A percentile compares a stretch with the other conserved stretches of the same genome.
Evolutionary conservation across 371 early-diverging fungal species (phyloP).

Genomic region (Mortierella sp.): DNA sequence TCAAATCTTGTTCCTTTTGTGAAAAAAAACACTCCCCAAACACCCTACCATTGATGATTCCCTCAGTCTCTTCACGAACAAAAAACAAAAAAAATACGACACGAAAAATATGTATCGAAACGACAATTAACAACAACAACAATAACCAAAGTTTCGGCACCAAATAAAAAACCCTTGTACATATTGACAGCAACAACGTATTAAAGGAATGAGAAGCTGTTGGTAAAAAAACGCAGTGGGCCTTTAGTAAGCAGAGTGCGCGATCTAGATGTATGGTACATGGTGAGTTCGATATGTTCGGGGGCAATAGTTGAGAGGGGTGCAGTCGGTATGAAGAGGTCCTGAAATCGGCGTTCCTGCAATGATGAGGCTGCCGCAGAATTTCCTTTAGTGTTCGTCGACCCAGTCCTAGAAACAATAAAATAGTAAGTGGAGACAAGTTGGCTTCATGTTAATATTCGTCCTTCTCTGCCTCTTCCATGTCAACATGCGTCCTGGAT

Average conservation of each 20-base stretch:
- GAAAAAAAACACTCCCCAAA: too few relatives aligned
- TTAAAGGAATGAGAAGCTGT: background rate
- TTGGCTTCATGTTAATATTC: background rate
- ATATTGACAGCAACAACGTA: background rate
- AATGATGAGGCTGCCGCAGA: too few relatives aligned
- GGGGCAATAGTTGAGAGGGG: background rate
- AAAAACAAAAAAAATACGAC: too few relatives aligned
- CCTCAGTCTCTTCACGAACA: too few relatives aligned
- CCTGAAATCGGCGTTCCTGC: background rate
- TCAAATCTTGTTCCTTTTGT: background rate
- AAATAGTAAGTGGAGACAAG: background rate
- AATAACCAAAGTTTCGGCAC: background rate
- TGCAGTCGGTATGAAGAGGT: background rate
- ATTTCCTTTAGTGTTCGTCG: constrained; percentile 8
- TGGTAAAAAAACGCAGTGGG: background rate
- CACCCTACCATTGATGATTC: too few relatives aligned
- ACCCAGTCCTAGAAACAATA: constrained; percentile 17
- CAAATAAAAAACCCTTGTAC: constrained; percentile 10
- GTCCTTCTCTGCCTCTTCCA: background rate
- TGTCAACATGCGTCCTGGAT: background rate
- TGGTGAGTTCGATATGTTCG: background rate
- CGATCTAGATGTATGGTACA: background rate
- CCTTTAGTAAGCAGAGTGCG: background rate
- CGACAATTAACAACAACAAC: background rate
- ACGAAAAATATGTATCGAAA: too few relatives aligned